Evolutionary conservation across 176 grass and related monocot genomes (phyloP), one percentile per base, ranked within the genome.

Genomic region (Zoysia pacifica): DNA sequence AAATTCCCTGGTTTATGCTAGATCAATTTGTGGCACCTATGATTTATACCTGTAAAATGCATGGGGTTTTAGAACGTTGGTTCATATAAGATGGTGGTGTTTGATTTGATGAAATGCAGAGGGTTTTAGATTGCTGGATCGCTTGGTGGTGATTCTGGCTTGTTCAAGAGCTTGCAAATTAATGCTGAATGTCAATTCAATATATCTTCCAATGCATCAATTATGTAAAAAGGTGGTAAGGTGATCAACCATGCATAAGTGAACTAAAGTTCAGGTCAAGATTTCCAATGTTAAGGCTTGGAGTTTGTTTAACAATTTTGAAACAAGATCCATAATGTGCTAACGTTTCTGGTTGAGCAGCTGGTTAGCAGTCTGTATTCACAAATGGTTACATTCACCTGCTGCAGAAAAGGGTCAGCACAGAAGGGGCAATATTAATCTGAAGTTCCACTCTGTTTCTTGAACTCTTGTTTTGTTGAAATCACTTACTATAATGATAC

Each of bases 171-270:
- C 9, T 84, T 55, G 63, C 52, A 66, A 9, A 42, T 76, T 5
- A 15, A 70, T 62, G 45, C 39, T 15, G 38, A 45, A 51, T 74
- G 45, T 40, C 7, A 20, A 45, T 62, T 68, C 51, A 58, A n/a
- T 83, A 61, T 69, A 62, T 11, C 20, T 73, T 58, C 13, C 19
- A 68, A 52, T 45, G 18, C 38, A 19, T 73, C 62, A 43, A 28
- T 12, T 59, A 61, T 35, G 9, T 61, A 44, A 28, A 37, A 51
- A 67, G 18, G 11, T 50, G 8, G 12, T 48, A 18, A 45, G 47
- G 44, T 15, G 52, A 4, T 37, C 40, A 71, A 46, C 5, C 20
- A 7, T 53, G 35, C 62, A 62, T 47, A 37, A 7, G 4, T 13
- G 40, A 65, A 35, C 37, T 38, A 52, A 37, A 42, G 37, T 37